Evolutionary conservation across 2,329 filamentous ascomycete genomes (phyloP).

Genomic region (Fonsecaea pedrosoi): DNA sequence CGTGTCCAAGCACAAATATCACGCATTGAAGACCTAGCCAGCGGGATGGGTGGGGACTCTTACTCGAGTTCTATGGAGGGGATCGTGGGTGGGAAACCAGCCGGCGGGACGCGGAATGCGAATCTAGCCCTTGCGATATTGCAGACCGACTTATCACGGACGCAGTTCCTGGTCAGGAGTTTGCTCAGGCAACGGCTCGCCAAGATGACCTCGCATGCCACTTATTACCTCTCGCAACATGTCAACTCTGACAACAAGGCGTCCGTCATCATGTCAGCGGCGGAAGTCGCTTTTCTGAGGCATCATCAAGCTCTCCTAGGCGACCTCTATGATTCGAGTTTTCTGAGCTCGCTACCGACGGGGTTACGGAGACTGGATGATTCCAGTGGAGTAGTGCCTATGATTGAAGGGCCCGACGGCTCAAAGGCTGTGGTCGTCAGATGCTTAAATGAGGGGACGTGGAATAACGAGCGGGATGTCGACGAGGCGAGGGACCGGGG

Average conservation of each 20-base stretch:
- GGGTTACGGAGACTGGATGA: conserved; percentile 86
- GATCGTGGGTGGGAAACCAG: conserved; percentile 62
- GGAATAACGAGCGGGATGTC: conserved; percentile 35
- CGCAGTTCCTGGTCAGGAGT: conserved; percentile 86
- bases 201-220: conserved; percentile 66
- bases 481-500: conserved; percentile 18
- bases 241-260: conserved; percentile 41
- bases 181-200: conserved; percentile 83
- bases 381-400: conserved; percentile 79
- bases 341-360: conserved; percentile 80
- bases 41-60: conserved; percentile 47
- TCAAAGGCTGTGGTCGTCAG: conserved; percentile 86
- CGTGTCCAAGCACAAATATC: conserved; percentile 69
- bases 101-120: conserved; percentile 84
- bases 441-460: conserved; percentile 47
- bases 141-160: conserved; percentile 93
- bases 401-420: conserved; percentile 87
- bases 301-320: conserved; percentile 85
- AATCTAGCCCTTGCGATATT: conserved; percentile 94
- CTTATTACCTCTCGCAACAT: conserved; percentile 51
- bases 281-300: conserved; percentile 81
- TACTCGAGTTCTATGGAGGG: conserved; percentile 16
- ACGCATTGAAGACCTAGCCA: conserved; percentile 67
- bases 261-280: conserved; percentile 65
- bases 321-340: conserved; percentile 83